Evolutionary conservation across 2,329 filamentous ascomycete genomes (phyloP), one percentile per base, ranked within the genome.

Genomic region (Camptophora hylomeconis): DNA sequence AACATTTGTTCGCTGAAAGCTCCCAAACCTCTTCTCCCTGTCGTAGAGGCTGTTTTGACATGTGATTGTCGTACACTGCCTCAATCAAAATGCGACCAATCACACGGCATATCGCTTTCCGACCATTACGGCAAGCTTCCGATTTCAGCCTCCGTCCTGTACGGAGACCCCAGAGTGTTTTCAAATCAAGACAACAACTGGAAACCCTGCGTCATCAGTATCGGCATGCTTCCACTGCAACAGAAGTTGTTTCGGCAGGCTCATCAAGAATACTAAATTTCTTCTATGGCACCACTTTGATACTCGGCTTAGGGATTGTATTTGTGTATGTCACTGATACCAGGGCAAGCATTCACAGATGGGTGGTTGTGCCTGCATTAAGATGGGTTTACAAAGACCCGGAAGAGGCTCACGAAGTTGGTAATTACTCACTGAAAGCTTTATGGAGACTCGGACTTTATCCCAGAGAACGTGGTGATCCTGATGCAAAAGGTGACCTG

Each of bases 351-450:
- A 48, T 75, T 34, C 78, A 86, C 53, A 69, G 67, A 45, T 81
- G 71, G 54, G 53, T 77, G 17, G 61, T 77, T 9, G 75, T 61
- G 20, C 59, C 57, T 23, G 36, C 59, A 25, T 46, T 64, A 5
- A 42, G 59, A 17, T 36, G 47, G 35, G 24, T 61, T 5, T 61
- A 53, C 33, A 52, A 52, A 3, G 60, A 65, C 45, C 58, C 60
- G 8, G 89, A 98, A 54, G 83, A 92, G 20, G 89, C 87, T n/a
- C 89, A 98, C 52, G 77, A 92, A 47, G 63, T 67, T 13, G 80
- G 81, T 28, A 83, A 81, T 3, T 58, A 65, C 20, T 63, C 72
- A 5, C 60, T 98, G 47, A 80, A 80, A 56, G 57, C 61, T 2
- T 65, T 93, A 11, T 79, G 89, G 56, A 62, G 65, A 24, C 67